Base-by-base conservation (phyloP, 345 rosid species). In the Mercurialis annua region DNA sequence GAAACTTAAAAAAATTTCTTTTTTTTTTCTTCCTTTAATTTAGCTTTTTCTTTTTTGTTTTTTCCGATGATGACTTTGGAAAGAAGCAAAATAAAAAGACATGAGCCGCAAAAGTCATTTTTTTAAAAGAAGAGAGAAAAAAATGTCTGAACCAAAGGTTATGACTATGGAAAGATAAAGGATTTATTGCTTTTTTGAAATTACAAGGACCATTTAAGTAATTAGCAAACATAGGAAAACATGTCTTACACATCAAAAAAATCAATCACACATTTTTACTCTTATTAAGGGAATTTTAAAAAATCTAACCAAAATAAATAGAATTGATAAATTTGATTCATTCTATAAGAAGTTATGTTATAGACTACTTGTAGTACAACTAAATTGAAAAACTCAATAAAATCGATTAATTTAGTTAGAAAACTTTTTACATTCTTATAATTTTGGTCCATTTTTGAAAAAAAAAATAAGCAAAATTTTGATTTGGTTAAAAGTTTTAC, bases 121-220 rank as follows among this genome's bases (percentile, higher is more conserved):
- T 68, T 80, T 68, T 12, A 54, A 67, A 73, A 77, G 73, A 47
- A 59, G 51, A 46, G 72, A 62, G 34, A 47, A 55, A 44, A 74
- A 68, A 60, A 61, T 67, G 68, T 64, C 74, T 47, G 53, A 48
- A 36, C 10, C 59, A 76, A 75, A 70, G 80, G 53, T 58, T 53
- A 73, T 43, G 77, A 48, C 70, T 48, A 24, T 49, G 52, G 76
- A 73, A 80, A 61, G 70, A 57, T 65, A 66, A 76, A 73, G 15
- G 47, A 40, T 0, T 7, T 29, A 47, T 33, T 67, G 70, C 84
- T 80, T 80, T 80, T 80, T 77, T 62, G 75, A 23, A 72, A 71
- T 68, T 49, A 65, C 65, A 43, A 70, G 81, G 77, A 72, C 77
- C 73, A 59, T 53, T 31, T 42, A 17, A 63, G 69, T 77, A 68